Evolutionary conservation across 257 asterid species (phyloP).

Genomic region (Forsythia suspensa): DNA sequence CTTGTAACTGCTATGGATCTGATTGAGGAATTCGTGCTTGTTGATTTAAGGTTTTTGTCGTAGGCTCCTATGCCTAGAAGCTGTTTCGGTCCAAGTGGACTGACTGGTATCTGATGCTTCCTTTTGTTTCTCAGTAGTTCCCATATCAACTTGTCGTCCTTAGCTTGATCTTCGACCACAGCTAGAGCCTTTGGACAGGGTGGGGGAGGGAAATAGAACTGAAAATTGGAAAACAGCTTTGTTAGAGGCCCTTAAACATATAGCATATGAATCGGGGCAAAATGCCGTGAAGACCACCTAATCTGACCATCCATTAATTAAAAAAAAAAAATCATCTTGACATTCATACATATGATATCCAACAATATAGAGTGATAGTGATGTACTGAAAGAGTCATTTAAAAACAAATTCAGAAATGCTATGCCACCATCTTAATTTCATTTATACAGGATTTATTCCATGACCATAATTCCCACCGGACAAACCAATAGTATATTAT

Average conservation of each 20-base stretch:
- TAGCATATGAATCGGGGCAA: not conserved
- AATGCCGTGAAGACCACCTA: not conserved
- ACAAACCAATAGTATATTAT: not conserved
- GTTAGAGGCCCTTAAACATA: slow-evolving; percentile 14
- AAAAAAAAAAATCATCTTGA: not conserved
- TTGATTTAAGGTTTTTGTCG: slow-evolving; percentile 30
- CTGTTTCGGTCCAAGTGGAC: slow-evolving; percentile 46
- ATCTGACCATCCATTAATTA: not conserved
- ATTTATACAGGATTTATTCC: not conserved
- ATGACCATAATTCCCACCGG: not conserved
- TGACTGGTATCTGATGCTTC: slow-evolving; percentile 39
- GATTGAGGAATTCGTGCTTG: slow-evolving; percentile 26
- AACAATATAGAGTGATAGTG: not conserved
- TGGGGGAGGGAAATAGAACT: not conserved
- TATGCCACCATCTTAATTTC: not conserved
- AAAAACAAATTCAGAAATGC: not conserved
- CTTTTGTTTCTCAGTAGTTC: slow-evolving; percentile 58
- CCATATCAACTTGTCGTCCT: slow-evolving; percentile 57
- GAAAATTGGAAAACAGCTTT: not conserved
- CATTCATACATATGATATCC: not conserved
- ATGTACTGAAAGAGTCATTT: not conserved
- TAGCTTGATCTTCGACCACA: slow-evolving; percentile 42
- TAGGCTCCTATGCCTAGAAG: slow-evolving; percentile 38
- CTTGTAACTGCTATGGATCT: slow-evolving; percentile 24
- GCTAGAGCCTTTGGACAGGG: slow-evolving; percentile 19